Evolutionary conservation across 306 rosid species (phyloP), one percentile per base, ranked within the genome.

Genomic region (Prunus campanulata): DNA sequence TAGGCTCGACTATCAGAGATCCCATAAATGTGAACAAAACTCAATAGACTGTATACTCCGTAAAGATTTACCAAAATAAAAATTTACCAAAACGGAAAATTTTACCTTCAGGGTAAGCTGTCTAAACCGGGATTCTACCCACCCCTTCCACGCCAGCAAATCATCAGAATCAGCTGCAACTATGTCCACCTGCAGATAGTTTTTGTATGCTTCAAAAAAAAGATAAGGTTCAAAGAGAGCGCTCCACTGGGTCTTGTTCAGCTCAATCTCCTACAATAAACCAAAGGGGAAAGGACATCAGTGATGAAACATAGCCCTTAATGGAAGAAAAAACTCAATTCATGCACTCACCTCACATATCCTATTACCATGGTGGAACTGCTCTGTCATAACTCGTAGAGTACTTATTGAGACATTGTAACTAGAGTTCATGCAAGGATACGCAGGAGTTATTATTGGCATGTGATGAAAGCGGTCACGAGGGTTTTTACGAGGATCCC

Each of bases 341-440:
- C 47, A 83, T 54, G 62, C 44, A 68, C 90, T 86, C 80, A 92
- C 98, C 81, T 92, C 93, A 84, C 97, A 92, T 68, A 90, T 89
- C 80, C 54, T 89, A 85, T 90, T 86, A 79, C 96, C 98, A 80
- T 79, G 75, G 61, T 75, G 67, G 83, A 95, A 95, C 86, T 95
- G 99, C 78, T 95, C 97, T 87, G 80, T 85, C 92, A 95, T 95
- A 79, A 92, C 99, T 75, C 99, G 96, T n/a, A 92, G 90, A 70
- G 99, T 95, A 87, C 99, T 95, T 79, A 87, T 80, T 1, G 99
- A 95, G 68, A 92, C 99, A 84, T 92, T 95, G 83, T 92, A 95
- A 83, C 99, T 95, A 83, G 99, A 95, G 82, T 95, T 95, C 97
- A 95, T 95, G 90, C 99, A 90, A 71, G 99, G 99, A 88, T 95